Evolutionary conservation across 306 rosid genomes (phyloP).

Genomic region (Dicorynia guianensis): DNA sequence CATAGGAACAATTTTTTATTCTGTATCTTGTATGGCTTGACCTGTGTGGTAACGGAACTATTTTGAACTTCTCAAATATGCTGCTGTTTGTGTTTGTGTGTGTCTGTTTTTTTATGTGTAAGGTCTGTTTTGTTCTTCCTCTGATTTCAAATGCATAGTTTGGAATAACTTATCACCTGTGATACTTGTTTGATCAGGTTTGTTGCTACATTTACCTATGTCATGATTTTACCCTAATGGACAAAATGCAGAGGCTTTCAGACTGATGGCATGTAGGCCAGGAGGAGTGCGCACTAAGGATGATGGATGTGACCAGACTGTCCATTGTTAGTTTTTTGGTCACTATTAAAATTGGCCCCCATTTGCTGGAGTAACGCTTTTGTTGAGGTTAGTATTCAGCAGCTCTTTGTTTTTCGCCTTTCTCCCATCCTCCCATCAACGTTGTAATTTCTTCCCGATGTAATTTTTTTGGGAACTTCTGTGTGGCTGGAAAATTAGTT

Average conservation of each 20-base stretch:
- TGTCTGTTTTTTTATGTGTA: slow-evolving; percentile 4
- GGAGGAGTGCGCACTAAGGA: slow-evolving; percentile 28
- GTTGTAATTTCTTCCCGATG: slow-evolving; percentile 31
- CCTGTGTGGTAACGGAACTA: background rate
- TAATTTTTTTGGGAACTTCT: slow-evolving; percentile 41
- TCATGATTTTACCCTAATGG: slow-evolving; percentile 38
- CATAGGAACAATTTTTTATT: no score
- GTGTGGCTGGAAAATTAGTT: slow-evolving; percentile 25
- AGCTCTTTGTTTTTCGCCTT: slow-evolving; percentile 21
- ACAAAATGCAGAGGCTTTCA: slow-evolving; percentile 24
- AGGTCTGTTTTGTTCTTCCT: slow-evolving; percentile 15
- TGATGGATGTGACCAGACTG: slow-evolving; percentile 29
- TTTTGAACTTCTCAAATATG: background rate
- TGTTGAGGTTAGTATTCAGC: slow-evolving; percentile 39
- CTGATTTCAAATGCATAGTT: slow-evolving; percentile 8
- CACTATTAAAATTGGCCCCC: slow-evolving; percentile 32
- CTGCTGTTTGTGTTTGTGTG: background rate
- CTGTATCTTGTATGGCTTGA: background rate
- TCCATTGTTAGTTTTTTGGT: slow-evolving; percentile 32
- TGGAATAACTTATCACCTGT: slow-evolving; percentile 11
- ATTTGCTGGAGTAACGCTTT: slow-evolving; percentile 43
- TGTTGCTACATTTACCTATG: background rate
- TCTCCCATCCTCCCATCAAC: slow-evolving; percentile 19
- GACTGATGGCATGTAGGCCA: slow-evolving; percentile 36
- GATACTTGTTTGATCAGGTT: slow-evolving; percentile 45